Evolutionary conservation across 345 rosid species (phyloP).

Genomic region (Gossypium sturtianum): DNA sequence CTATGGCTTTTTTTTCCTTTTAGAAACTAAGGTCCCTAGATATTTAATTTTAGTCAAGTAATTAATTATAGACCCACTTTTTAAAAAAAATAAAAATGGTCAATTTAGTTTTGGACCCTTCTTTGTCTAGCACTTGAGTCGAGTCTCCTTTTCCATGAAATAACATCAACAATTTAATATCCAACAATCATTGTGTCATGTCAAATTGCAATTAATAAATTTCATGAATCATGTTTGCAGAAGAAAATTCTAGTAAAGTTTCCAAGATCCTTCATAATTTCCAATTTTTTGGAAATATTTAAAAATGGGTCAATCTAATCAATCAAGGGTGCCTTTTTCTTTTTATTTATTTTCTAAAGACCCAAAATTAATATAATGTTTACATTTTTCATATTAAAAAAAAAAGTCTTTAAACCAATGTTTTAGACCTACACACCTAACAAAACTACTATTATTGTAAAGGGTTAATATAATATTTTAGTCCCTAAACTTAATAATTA

Average conservation of each 20-base stretch:
- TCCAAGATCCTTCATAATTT: background rate
- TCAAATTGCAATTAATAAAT: background rate
- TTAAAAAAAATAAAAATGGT: too few species aligned
- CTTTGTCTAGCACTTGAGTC: background rate
- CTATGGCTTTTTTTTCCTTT: too few species aligned
- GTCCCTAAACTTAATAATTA: too few species aligned
- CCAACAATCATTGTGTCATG: background rate
- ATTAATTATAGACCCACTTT: background rate
- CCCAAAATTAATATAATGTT: background rate
- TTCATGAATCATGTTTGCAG: background rate
- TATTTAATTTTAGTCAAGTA: background rate
- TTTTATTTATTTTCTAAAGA: background rate
- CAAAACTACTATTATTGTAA: background rate
- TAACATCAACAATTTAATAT: background rate
- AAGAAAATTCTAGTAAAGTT: background rate
- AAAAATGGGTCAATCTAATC: background rate
- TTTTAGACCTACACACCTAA: background rate
- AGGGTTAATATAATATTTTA: too few species aligned
- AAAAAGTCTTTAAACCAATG: too few species aligned
- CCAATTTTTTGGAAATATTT: background rate
- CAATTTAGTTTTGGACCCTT: background rate
- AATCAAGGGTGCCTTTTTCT: background rate
- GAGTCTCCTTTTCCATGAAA: background rate
- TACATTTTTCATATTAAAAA: background rate
- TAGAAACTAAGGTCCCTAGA: too few species aligned